Evolutionary conservation across 768 basidiomycete genomes (phyloP), one percentile per base, ranked within the genome.

Genomic region (Coprinopsis cinerea): DNA sequence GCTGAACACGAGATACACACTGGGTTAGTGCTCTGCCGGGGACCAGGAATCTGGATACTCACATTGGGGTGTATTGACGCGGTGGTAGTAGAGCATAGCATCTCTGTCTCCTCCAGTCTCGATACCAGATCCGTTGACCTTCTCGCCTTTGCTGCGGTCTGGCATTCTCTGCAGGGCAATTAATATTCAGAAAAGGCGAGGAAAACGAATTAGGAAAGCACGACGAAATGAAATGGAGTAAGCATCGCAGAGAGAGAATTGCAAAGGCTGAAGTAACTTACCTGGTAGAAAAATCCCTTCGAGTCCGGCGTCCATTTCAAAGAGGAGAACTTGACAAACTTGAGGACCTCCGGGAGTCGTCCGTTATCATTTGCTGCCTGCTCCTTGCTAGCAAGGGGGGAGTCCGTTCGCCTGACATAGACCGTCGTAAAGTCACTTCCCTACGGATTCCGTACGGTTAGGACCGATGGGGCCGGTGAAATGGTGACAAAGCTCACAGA

Each of bases 231-330:
- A n/a, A n/a, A n/a, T n/a, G n/a, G n/a, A n/a, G n/a, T n/a, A n/a
- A n/a, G n/a, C n/a, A n/a, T n/a, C n/a, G 7, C n/a, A 32, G 22
- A 49, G 11, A 46, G 45, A 37, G 11, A 24, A 25, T 23, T 40
- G 24, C 20, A 34, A 10, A 26, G n/a, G 13, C 41, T 20, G 15
- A 15, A 22, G 0, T 18, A n/a, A 36, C 53, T 24, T 55, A 72
- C 73, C 72, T 90, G 88, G 62, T 92, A 92, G 67, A 92, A 88
- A 65, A 92, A 89, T 1, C 90, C 89, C 53, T 81, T 82, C 48
- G 80, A 83, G 64, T 91, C 87, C 48, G 80, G 78, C 3, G 82
- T 82, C 90, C 89, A 92, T 23, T 72, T 69, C 36, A 90, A 73
- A 10, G 70, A 64, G 0, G 83, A 85, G 65, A 88, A 90, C 62